Evolutionary conservation across 148 eudicot species (phyloP).

Genomic region (Chenopodium formosanum): DNA sequence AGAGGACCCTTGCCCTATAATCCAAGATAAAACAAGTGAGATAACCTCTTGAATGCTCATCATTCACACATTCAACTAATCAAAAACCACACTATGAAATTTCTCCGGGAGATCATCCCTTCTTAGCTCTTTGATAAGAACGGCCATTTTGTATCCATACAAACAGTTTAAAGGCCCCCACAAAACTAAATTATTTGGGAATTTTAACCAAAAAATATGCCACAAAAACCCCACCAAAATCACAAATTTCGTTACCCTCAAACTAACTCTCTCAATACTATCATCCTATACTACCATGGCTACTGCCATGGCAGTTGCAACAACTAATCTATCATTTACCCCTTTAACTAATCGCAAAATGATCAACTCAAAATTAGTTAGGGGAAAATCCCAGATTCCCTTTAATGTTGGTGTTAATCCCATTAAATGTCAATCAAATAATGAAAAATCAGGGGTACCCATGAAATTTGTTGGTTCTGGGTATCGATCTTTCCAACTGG

Average conservation of each 20-base stretch:
- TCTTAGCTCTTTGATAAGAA: constrained; percentile 14
- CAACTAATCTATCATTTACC: constrained; percentile 23
- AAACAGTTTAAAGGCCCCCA: constrained; percentile 17
- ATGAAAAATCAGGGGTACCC: constrained; percentile 27
- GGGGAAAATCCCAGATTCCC: neutral
- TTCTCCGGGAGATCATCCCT: neutral
- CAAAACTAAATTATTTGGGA: neutral
- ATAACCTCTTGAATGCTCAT: neutral
- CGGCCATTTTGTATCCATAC: constrained; percentile 44
- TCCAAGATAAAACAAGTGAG: neutral
- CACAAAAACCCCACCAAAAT: constrained; percentile 18
- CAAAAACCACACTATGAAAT: too few species aligned
- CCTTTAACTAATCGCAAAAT: constrained; percentile 26
- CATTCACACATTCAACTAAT: constrained; percentile 12
- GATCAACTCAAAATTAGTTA: constrained; percentile 12
- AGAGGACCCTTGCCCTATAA: too few species aligned
- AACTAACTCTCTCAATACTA: neutral
- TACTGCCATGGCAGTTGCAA: constrained; percentile 36
- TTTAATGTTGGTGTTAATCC: constrained; percentile 18
- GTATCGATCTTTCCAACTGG: constrained; percentile 35
- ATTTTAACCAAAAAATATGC: neutral
- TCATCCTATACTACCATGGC: constrained; percentile 37
- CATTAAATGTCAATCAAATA: constrained; percentile 25
- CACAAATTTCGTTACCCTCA: constrained; percentile 22
- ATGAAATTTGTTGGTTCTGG: constrained; percentile 30